Conservation (phyloP, 805 yeast species). For the Cyberlindnera bimundalis region DNA sequence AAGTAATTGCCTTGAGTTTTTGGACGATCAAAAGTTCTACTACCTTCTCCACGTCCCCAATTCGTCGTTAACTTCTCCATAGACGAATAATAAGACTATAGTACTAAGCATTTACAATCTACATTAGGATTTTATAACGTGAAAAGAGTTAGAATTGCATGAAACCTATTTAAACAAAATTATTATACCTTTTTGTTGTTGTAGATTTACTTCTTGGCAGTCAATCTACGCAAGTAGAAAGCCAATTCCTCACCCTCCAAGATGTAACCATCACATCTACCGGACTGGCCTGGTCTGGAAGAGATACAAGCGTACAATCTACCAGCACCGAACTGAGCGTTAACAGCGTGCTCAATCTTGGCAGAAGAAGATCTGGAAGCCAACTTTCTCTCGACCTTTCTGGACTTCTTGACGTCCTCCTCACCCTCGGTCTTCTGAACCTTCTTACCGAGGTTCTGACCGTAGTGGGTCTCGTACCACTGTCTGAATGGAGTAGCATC, state of each 20-base stretch:
- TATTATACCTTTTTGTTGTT: conserved; percentile 12
- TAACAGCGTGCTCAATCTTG: conserved; percentile 85
- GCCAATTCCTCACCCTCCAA: conserved; percentile 99
- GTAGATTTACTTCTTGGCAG: conserved; percentile 88
- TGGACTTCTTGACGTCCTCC: conserved; percentile 67
- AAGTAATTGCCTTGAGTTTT: too few species aligned
- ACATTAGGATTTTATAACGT: conserved; percentile 17
- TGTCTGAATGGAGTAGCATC: conserved; percentile 99
- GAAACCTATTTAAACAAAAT: conserved; percentile 19
- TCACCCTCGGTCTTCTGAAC: conserved; percentile 50
- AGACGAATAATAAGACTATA: too few species aligned
- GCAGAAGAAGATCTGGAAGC: conserved; percentile 88
- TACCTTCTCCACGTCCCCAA: too few species aligned
- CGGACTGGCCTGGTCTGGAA: conserved; percentile 99
- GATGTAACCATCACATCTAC: conserved; percentile 99
- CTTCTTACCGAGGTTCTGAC: conserved; percentile 90
- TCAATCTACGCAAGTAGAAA: conserved; percentile 99
- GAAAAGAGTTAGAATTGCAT: conserved; percentile 26
- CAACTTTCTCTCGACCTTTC: conserved; percentile 84
- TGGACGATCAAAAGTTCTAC: too few species aligned
- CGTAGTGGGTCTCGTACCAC: conserved; percentile 99
- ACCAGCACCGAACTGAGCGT: conserved; percentile 97
- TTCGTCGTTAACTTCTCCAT: too few species aligned
- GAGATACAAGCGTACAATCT: conserved; percentile 98
- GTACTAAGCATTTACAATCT: not conserved